Conservation (phyloP, 2,329 filamentous ascomycete species). For the Ophiostoma pallidulum region DNA sequence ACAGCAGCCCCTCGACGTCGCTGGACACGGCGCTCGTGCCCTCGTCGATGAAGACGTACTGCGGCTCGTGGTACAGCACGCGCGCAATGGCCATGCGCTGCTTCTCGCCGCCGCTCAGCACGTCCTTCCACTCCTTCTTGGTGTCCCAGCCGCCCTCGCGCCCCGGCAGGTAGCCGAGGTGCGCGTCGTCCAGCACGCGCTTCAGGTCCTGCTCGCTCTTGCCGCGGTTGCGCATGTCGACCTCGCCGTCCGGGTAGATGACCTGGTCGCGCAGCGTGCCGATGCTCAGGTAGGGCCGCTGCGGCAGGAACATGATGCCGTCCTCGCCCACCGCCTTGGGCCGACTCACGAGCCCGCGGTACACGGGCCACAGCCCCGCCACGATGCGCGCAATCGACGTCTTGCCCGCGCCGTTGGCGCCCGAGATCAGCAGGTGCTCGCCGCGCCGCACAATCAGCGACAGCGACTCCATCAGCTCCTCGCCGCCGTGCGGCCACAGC, state of each 20-base stretch:
- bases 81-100: constrained; percentile 88
- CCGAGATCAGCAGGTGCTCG: constrained; percentile 89
- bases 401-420: constrained; percentile 91
- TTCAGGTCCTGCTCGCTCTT: constrained; percentile 71
- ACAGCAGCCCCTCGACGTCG: constrained; percentile 88
- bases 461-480: constrained; percentile 80
- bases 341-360: constrained; percentile 81
- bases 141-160: constrained; percentile 96
- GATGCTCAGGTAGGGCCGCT: constrained; percentile 83
- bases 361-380: constrained; percentile 91
- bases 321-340: constrained; percentile 73
- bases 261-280: constrained; percentile 94
- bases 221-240: constrained; percentile 81
- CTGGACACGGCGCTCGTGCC: constrained; percentile 89
- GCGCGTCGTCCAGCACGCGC: constrained; percentile 69
- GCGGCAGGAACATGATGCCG: constrained; percentile 97
- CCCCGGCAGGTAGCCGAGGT: constrained; percentile 78
- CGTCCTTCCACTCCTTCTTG: constrained; percentile 96
- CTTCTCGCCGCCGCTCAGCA: constrained; percentile 95
- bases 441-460: constrained; percentile 83
- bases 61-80: constrained; percentile 86
- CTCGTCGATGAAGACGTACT: constrained; percentile 91
- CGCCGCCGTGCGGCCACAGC: constrained; percentile 81
- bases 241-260: constrained; percentile 90
- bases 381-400: constrained; percentile 78